Conservation (phyloP, 2,329 filamentous ascomycete species). For the Fusarium gaditjirri region DNA sequence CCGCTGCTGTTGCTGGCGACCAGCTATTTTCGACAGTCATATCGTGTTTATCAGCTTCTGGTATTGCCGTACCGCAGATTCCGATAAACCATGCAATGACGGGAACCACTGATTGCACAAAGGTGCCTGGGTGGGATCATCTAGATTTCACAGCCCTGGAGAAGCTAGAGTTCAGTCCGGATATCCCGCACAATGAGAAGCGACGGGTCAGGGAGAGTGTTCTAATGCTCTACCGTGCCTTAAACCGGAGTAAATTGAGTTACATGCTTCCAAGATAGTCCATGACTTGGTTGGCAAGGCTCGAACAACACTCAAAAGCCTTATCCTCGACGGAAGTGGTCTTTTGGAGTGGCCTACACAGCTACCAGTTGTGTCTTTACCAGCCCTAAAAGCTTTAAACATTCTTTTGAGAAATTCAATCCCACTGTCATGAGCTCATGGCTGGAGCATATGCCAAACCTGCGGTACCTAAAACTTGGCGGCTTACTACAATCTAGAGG, state of each 20-base stretch:
- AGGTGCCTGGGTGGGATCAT: background rate
- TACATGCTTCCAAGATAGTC: background rate
- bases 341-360: background rate
- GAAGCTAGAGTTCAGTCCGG: background rate
- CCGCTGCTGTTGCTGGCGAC: background rate
- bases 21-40: background rate
- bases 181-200: background rate
- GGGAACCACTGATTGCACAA: background rate
- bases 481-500: accelerated
- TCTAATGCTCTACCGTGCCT: background rate
- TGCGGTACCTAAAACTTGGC: background rate
- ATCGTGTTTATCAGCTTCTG: background rate
- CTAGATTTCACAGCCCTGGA: background rate
- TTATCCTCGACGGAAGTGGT: background rate
- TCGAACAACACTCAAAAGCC: background rate
- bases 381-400: background rate
- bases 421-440: background rate
- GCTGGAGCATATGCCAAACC: background rate
- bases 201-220: background rate
- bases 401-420: background rate
- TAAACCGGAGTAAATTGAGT: background rate
- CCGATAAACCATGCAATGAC: background rate
- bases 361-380: accelerated
- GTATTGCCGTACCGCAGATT: background rate
- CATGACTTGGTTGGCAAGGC: background rate